These are phyloP conservation scores for Phytophthora megakarya DNA, from an alignment of 352 stramenopile species.

Conservation along the genomic window DNA sequence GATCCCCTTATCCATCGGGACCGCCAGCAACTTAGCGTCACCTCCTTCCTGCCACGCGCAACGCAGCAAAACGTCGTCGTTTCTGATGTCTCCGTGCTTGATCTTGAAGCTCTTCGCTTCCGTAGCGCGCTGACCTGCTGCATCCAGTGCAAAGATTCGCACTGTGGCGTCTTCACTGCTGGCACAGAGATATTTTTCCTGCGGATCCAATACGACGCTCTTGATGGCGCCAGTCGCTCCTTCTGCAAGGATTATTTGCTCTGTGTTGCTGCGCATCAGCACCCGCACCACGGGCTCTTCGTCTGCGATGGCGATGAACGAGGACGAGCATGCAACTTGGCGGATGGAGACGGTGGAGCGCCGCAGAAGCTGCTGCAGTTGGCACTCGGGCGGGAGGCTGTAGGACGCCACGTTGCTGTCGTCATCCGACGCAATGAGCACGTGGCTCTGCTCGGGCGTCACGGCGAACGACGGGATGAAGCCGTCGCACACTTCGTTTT, in stretches of 20 bases:
- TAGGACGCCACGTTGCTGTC: slow-evolving; percentile 77
- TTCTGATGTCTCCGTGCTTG: slow-evolving; percentile 59
- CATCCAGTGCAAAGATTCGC: slow-evolving; percentile 67
- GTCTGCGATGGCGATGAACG: slow-evolving; percentile 72
- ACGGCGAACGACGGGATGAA: slow-evolving; percentile 74
- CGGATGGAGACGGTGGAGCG: slow-evolving; percentile 79
- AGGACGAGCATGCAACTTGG: slow-evolving; percentile 63
- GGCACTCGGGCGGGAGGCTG: slow-evolving; percentile 52
- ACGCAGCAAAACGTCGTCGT: slow-evolving; percentile 66
- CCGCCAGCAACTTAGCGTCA: slow-evolving; percentile 48
- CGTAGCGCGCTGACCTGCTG: slow-evolving; percentile 40
- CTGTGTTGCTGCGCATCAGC: slow-evolving; percentile 54
- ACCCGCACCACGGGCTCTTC: slow-evolving; percentile 78
- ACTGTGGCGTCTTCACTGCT: slow-evolving; percentile 73
- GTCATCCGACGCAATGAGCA: slow-evolving; percentile 74
- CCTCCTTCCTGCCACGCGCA: slow-evolving; percentile 66
- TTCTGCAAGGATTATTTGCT: slow-evolving; percentile 66
- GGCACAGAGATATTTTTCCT: slow-evolving; percentile 67
- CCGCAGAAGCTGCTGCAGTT: slow-evolving; percentile 64
- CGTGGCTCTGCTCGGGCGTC: slow-evolving; percentile 62
- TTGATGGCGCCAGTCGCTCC: slow-evolving; percentile 72
- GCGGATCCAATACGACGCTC: slow-evolving; percentile 71
- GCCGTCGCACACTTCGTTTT: slow-evolving; percentile 61
- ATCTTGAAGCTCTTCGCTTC: slow-evolving; percentile 59
- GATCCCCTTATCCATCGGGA: slow-evolving; percentile 70